Base-by-base conservation (phyloP, 306 rosid genomes). In the Dalbergia oliveri region DNA sequence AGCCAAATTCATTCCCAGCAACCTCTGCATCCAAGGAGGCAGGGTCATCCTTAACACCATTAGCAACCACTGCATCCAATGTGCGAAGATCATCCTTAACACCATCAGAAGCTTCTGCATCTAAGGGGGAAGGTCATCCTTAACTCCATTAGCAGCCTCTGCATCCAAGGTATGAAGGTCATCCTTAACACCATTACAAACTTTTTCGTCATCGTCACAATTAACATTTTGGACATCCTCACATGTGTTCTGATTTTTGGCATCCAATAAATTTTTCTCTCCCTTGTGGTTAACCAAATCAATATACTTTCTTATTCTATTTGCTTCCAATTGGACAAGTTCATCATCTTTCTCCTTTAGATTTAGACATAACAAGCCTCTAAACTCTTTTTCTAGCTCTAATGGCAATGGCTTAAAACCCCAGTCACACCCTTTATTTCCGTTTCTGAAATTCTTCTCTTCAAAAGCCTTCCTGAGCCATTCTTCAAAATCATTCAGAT, bases 401-500 rank as follows among this genome's bases (percentile, higher is more conserved):
- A 79, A n/a, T 2, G 88, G 73, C 77, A 86, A 72, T 37, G 76
- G 77, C 63, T 74, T 71, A 49, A 76, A 72, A 72, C 47, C 79
- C 78, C 83, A 69, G 65, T 65, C 69, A 18, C n/a, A 49, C 66
- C 84, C 82, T 66, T 23, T 66, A 37, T 82, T 66, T 77, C 80
- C 86, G 81, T 82, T 86, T 76, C 75, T 88, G 37, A 80, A 58
- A 53, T 58, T 76, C 76, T 79, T 84, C 58, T 84, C 88, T 58
- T 75, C 83, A 66, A 75, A 50, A 18, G 80, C 68, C 77, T 76
- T 77, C 79, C 82, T 68, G 62, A 93, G 85, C 97, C 94, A 90
- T 73, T 78, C 82, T 73, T 88, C 94, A 50, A 93, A 87, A 74
- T 83, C 97, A 76, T 44, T 85, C 81, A 95, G 83, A 80, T 91